These are phyloP conservation scores for Kokia cookei DNA, from an alignment of 441 rosid genomes.

Conservation along the genomic window DNA sequence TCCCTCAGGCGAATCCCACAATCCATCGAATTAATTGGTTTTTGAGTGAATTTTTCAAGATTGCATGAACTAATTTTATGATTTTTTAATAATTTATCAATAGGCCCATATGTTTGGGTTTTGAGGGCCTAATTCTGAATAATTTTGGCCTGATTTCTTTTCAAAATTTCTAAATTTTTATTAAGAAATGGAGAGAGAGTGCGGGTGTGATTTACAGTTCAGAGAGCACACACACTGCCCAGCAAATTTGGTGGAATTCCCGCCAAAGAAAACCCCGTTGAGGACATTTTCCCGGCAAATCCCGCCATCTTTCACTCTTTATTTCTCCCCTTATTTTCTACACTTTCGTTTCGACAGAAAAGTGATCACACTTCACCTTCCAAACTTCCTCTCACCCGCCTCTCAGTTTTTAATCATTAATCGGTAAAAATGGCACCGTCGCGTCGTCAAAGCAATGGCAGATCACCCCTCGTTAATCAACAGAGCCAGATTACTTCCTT, in stretches of 20 bases:
- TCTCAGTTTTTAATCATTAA: not conserved
- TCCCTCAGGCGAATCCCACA: too few species aligned
- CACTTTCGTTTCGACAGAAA: not conserved
- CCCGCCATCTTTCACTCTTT: slow-evolving; percentile 29
- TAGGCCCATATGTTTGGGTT: too few species aligned
- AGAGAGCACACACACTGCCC: not conserved
- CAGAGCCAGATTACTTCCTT: slow-evolving; percentile 73
- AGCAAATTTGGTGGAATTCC: slow-evolving; percentile 19
- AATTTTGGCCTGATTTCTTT: too few species aligned
- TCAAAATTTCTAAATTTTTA: too few species aligned
- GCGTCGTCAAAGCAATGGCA: slow-evolving; percentile 64
- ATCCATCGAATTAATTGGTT: too few species aligned
- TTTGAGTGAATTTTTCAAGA: too few species aligned
- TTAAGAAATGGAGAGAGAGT: too few species aligned
- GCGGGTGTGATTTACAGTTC: not conserved
- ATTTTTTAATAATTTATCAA: too few species aligned
- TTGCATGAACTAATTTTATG: too few species aligned
- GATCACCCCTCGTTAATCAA: slow-evolving; percentile 79
- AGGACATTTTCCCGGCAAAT: slow-evolving; percentile 24
- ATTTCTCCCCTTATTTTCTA: not conserved
- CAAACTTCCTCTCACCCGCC: not conserved
- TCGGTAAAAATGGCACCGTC: slow-evolving; percentile 53
- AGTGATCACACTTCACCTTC: not conserved
- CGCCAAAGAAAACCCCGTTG: slow-evolving; percentile 31
- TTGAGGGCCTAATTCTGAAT: too few species aligned